Conservation (phyloP, 257 asterid genomes). For the Schizonepeta tenuifolia region DNA sequence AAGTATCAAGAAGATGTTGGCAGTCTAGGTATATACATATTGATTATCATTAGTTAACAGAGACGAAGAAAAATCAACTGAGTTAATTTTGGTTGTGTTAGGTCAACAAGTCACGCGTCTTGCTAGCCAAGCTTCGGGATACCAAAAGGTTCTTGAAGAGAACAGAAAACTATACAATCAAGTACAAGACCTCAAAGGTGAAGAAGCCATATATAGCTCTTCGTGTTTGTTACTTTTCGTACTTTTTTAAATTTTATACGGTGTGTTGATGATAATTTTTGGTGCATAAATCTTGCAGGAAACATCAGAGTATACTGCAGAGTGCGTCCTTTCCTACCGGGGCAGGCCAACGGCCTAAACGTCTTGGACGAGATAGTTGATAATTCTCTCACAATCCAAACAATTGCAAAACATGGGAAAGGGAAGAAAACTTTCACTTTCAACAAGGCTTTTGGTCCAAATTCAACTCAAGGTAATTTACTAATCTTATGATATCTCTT, state of each 20-base stretch:
- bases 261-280: conserved; percentile 27
- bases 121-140: conserved; percentile 70
- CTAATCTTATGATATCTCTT: not conserved
- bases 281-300: conserved; percentile 37
- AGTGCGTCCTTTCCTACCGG: conserved; percentile 50
- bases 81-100: conserved; percentile 30
- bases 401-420: conserved; percentile 54
- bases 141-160: conserved; percentile 78
- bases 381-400: conserved; percentile 39
- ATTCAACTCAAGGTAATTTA: conserved; percentile 54
- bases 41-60: too few relatives aligned
- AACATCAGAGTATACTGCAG: conserved; percentile 57
- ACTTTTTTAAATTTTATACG: too few relatives aligned
- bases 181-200: conserved; percentile 94
- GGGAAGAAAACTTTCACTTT: conserved; percentile 54
- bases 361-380: conserved; percentile 58
- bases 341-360: conserved; percentile 41
- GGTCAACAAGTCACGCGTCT: conserved; percentile 70
- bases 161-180: conserved; percentile 82
- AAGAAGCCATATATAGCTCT: not conserved
- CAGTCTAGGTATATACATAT: conserved; percentile 48
- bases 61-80: not conserved
- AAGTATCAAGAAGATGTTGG: conserved; percentile 70
- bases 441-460: conserved; percentile 57
- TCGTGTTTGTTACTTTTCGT: not conserved